A percentile compares a stretch with the other conserved stretches of the same genome.
Conservation (phyloP, 2,329 filamentous ascomycete genomes). For the Claviceps spartinae region DNA sequence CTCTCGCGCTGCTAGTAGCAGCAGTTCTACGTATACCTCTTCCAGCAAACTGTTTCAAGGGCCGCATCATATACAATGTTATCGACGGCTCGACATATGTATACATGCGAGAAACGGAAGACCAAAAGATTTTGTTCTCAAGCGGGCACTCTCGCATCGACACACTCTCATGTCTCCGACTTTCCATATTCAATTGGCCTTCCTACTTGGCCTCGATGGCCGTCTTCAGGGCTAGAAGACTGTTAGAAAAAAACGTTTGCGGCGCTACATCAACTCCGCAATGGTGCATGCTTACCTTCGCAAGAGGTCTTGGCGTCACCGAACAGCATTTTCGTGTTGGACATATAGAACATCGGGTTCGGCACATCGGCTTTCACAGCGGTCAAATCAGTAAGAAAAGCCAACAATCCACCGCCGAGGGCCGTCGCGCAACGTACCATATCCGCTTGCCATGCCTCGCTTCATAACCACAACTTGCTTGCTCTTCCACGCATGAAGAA, state of each 20-base stretch:
- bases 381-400: constrained; percentile 3
- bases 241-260: constrained; percentile 8
- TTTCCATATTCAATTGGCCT: background rate
- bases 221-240: constrained; percentile 7
- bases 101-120: no score
- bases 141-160: no score
- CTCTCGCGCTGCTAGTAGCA: no score
- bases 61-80: no score
- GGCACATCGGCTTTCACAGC: constrained; percentile 58
- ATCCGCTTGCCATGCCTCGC: constrained; percentile 75
- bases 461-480: constrained; percentile 93
- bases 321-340: constrained; percentile 80
- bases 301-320: constrained; percentile 77
- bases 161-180: no score
- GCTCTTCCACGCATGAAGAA: constrained; percentile 85
- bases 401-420: no score
- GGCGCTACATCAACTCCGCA: constrained; percentile 2
- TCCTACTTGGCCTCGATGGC: constrained; percentile 10
- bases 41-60: no score
- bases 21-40: no score
- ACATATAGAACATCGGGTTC: constrained; percentile 91
- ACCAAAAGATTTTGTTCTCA: background rate
- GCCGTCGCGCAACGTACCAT: constrained; percentile 40
- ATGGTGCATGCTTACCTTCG: constrained; percentile 44
- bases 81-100: no score